phyloP scores from a whole-genome alignment of 805 yeast genomes.

The Ogataea dorogensis region DNA sequence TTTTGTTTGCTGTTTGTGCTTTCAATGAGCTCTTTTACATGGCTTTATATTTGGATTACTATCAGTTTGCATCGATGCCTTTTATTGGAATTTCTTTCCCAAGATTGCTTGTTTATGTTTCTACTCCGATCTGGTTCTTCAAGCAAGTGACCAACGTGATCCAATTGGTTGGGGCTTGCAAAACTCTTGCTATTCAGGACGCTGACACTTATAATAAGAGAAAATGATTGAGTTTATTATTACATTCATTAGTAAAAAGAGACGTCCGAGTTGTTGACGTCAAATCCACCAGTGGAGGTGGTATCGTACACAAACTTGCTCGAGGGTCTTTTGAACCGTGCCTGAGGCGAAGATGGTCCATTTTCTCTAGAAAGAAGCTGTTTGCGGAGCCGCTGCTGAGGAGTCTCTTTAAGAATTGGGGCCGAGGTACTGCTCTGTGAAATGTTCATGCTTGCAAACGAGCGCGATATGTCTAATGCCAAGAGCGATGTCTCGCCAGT shows the following conservation, averaged over 20 bases:
- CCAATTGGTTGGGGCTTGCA: conserved; percentile 84
- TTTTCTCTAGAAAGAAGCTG: conserved; percentile 8
- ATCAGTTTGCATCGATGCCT: conserved; percentile 47
- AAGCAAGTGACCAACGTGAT: conserved; percentile 88
- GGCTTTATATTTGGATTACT: conserved; percentile 78
- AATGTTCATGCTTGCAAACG: conserved; percentile 31
- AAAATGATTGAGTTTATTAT: conserved; percentile 1
- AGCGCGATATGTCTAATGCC: conserved; percentile 27
- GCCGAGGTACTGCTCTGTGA: conserved; percentile 11
- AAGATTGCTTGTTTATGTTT: conserved; percentile 42
- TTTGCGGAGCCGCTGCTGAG: conserved; percentile 12
- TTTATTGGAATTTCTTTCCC: conserved; percentile 33
- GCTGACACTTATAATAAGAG: conserved; percentile 43
- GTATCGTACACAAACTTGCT: conserved; percentile 23
- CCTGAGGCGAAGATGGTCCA: conserved; percentile 8
- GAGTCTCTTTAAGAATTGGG: not conserved
- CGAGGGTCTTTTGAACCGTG: conserved; percentile 18
- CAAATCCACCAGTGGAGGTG: conserved; percentile 17
- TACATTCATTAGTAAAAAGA: conserved; percentile 18
- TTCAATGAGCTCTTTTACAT: conserved; percentile 92
- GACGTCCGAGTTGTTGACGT: conserved; percentile 15
- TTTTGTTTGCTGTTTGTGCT: conserved; percentile 85
- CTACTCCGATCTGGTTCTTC: conserved; percentile 85
- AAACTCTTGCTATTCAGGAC: conserved; percentile 75
- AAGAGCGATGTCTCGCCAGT: conserved; percentile 20